Conservation (phyloP, 2,329 filamentous ascomycete species). For the Microcyclospora pomicola region DNA sequence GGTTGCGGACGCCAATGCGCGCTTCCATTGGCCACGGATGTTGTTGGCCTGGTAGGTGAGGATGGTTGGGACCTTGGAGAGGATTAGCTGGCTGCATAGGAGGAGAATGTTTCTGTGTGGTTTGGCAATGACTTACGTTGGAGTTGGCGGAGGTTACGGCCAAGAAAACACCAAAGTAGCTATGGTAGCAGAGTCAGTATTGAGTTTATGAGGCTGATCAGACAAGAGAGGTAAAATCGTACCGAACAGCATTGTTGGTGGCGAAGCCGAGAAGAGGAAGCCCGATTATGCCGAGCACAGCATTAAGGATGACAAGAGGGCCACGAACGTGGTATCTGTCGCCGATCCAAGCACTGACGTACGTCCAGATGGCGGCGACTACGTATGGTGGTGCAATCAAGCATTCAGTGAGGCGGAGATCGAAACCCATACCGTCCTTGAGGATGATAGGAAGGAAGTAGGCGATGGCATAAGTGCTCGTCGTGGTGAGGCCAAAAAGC, state of each 20-base stretch:
- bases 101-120: constrained; percentile 2
- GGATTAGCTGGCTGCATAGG: constrained; percentile 22
- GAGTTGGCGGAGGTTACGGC: constrained; percentile 26
- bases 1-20: constrained; percentile 62
- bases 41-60: constrained; percentile 81
- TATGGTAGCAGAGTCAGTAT: too few species aligned
- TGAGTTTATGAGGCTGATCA: too few species aligned
- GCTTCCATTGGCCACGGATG: constrained; percentile 78
- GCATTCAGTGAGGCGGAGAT: constrained; percentile 17
- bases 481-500: constrained; percentile 47
- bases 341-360: constrained; percentile 13
- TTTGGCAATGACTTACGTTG: constrained; percentile 2
- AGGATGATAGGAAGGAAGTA: constrained; percentile 27
- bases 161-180: constrained; percentile 22
- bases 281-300: constrained; percentile 19
- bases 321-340: constrained; percentile 24
- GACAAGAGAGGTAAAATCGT: constrained; percentile 23
- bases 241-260: constrained; percentile 15
- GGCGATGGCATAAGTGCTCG: constrained; percentile 26
- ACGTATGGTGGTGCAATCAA: constrained; percentile 23
- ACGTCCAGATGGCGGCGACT: constrained; percentile 24
- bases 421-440: constrained; percentile 23
- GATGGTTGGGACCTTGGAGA: constrained; percentile 51
- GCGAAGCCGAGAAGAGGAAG: constrained; percentile 22
- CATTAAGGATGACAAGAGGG: constrained; percentile 23